Base-by-base conservation (phyloP, 306 rosid species). In the Cajanus cajan region DNA sequence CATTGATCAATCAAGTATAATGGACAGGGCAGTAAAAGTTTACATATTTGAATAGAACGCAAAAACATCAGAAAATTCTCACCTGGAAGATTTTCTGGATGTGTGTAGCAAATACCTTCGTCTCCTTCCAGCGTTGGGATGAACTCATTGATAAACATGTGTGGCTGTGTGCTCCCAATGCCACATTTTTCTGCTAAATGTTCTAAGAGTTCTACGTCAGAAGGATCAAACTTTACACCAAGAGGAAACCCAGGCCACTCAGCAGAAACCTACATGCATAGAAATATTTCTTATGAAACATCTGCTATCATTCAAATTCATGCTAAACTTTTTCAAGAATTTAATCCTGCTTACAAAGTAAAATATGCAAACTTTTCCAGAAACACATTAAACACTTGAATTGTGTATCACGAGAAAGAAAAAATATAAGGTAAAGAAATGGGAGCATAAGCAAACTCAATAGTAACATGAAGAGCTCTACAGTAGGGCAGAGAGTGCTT, bases 191-290 rank as follows among this genome's bases (percentile, higher is more conserved):
- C 97, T 0, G 89, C 97, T 72, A 95, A 90, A 84, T 95, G 98
- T 43, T 82, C 90, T 7, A 92, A 37, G 28, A 95, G 87, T 78
- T 90, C 90, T 48, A 77, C 67, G 81, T 92, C 97, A 51, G 97
- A 87, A 66, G 98, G 98, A 82, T 95, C 96, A 86, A 95, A 95
- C 82, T 92, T 95, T 18, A 93, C 94, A 66, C 98, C 98, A 81
- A 78, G 55, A 16, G 98, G 98, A 79, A 95, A 81, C 37, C 98
- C 98, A 36, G 98, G 98, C 98, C 98, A 95, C 72, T 94, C 89
- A 8, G 80, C 63, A 73, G 84, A 85, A 82, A 88, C 93, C 98
- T 95, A 48, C 77, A 83, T 44, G 58, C 41, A 76, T 78, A 71
- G 69, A 64, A 86, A 71, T 40, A 34, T 48, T 19, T 28, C 51